These are phyloP conservation scores for Hypoxylon perforatum DNA, from an alignment of 495 filamentous ascomycete species.

Conservation along the genomic window DNA sequence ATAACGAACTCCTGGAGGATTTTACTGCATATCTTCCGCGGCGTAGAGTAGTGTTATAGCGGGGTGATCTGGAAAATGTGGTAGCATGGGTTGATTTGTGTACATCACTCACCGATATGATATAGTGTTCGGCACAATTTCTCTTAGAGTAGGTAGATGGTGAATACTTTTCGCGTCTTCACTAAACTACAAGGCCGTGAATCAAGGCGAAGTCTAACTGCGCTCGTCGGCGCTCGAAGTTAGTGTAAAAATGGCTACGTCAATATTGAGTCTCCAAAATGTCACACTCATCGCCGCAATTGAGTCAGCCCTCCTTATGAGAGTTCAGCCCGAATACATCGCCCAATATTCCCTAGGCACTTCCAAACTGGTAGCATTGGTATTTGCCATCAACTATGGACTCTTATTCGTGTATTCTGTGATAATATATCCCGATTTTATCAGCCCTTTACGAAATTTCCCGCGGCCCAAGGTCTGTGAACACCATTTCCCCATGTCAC, in stretches of 20 bases:
- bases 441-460: slow-evolving; percentile 67
- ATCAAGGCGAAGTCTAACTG: background rate
- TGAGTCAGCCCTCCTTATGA: slow-evolving; percentile 30
- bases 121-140: background rate
- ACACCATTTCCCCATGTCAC: background rate
- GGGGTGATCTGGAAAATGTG: slow-evolving; percentile 6
- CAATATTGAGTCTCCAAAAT: slow-evolving; percentile 32
- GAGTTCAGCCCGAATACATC: slow-evolving; percentile 10
- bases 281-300: slow-evolving; percentile 23
- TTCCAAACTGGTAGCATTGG: slow-evolving; percentile 11
- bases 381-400: slow-evolving; percentile 32
- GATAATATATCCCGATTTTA: slow-evolving; percentile 65
- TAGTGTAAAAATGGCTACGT: slow-evolving; percentile 16
- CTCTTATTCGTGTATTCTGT: slow-evolving; percentile 52
- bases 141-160: background rate
- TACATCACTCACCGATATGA: slow-evolving; percentile 3
- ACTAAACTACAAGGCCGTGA: background rate
- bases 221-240: background rate
- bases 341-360: slow-evolving; percentile 1
- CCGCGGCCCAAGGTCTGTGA: slow-evolving; percentile 60
- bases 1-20: background rate
- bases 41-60: background rate
- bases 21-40: background rate
- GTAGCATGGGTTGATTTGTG: slow-evolving; percentile 3
- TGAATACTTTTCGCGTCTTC: background rate